phyloP scores from a whole-genome alignment of 371 early-diverging fungal genomes.

The Rhizopus delemar region DNA sequence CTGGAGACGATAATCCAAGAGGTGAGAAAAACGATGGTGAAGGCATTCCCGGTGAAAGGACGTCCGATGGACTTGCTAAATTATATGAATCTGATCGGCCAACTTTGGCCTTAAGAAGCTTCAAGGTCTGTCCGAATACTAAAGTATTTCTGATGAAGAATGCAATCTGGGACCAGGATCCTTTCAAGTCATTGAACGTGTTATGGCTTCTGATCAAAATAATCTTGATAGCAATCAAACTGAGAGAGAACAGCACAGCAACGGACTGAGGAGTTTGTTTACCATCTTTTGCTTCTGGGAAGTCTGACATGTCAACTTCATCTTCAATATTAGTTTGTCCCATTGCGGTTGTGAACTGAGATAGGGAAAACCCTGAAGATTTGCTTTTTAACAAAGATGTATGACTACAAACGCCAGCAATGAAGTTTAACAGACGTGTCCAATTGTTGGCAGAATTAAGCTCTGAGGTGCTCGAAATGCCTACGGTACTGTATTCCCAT shows the following conservation, averaged over 20 bases:
- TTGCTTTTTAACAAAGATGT: slow-evolving; percentile 38
- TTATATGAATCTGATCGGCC: slow-evolving; percentile 23
- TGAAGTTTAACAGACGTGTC: slow-evolving; percentile 42
- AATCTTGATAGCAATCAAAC: slow-evolving; percentile 60
- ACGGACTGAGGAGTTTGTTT: slow-evolving; percentile 34
- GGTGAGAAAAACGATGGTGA: slow-evolving; percentile 21
- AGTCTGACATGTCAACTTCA: slow-evolving; percentile 12
- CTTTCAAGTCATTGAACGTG: slow-evolving; percentile 44
- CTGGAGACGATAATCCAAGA: slow-evolving; percentile 10
- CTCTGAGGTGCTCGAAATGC: slow-evolving; percentile 23
- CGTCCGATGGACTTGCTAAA: not conserved
- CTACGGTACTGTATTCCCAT: slow-evolving; percentile 29
- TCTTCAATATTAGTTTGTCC: slow-evolving; percentile 15
- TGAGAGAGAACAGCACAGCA: slow-evolving; percentile 40
- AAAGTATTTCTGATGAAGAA: slow-evolving; percentile 40
- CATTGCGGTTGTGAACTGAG: slow-evolving; percentile 30
- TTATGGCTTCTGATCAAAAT: slow-evolving; percentile 53
- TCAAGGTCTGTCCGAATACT: slow-evolving; percentile 38
- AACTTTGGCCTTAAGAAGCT: slow-evolving; percentile 15
- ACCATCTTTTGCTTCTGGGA: slow-evolving; percentile 38
- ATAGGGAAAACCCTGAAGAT: slow-evolving; percentile 42
- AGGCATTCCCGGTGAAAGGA: not conserved
- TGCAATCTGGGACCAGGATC: slow-evolving; percentile 49
- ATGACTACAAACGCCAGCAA: slow-evolving; percentile 42
- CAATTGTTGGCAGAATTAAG: slow-evolving; percentile 44